Conservation (phyloP, 148 eudicot genomes). For the Suaeda aralocaspica region DNA sequence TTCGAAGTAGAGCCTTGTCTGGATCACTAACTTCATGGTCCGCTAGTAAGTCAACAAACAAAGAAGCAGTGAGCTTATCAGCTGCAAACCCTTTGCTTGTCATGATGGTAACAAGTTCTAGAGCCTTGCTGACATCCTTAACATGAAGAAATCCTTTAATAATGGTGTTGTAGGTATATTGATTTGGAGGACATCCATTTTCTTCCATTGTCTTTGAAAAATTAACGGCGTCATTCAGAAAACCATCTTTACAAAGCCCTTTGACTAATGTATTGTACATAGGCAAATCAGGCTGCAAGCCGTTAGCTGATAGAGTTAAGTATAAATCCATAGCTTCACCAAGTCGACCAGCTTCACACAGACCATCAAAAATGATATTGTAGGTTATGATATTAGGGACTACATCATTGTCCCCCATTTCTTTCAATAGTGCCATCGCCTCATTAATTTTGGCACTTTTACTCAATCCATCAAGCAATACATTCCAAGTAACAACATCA, state of each 20-base stretch:
- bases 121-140: slow-evolving; percentile 21
- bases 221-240: slow-evolving; percentile 15
- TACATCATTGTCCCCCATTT: too few relatives aligned
- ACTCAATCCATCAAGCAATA: too few relatives aligned
- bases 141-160: slow-evolving; percentile 12
- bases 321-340: too few relatives aligned
- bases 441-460: too few relatives aligned
- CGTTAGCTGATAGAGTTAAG: too few relatives aligned
- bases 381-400: too few relatives aligned
- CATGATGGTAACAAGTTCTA: slow-evolving; percentile 31
- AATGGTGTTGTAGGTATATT: slow-evolving; percentile 11
- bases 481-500: too few relatives aligned
- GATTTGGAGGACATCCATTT: slow-evolving; percentile 25
- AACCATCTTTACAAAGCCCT: slow-evolving; percentile 20
- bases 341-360: too few relatives aligned
- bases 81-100: slow-evolving; percentile 18
- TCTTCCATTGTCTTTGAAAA: slow-evolving; percentile 26
- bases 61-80: slow-evolving; percentile 10
- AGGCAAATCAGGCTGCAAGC: too few relatives aligned
- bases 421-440: too few relatives aligned
- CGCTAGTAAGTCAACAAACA: too few relatives aligned
- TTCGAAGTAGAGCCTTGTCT: slow-evolving; percentile 1
- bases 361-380: too few relatives aligned
- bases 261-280: slow-evolving; percentile 18
- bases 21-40: neutral